These are phyloP conservation scores for Tolypocladium ophioglossoides DNA, from an alignment of 2,329 filamentous ascomycete species.

Conservation along the genomic window DNA sequence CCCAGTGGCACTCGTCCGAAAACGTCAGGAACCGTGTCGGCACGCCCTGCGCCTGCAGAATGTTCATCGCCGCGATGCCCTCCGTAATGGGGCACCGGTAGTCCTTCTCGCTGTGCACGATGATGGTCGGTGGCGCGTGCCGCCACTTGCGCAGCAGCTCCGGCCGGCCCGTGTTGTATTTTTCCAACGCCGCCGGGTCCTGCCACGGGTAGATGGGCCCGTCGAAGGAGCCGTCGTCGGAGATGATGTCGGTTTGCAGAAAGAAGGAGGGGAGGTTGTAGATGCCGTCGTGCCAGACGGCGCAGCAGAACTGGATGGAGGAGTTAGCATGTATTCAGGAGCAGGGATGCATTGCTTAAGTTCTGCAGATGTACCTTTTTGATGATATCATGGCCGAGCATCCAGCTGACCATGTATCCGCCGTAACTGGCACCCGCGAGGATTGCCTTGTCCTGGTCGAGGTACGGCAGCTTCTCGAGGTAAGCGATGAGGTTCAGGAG, in stretches of 20 bases:
- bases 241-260: conserved; percentile 13
- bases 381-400: conserved; percentile 41
- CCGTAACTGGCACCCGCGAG: conserved; percentile 44
- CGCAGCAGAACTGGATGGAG: conserved; percentile 9
- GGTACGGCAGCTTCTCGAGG: conserved; percentile 38
- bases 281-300: conserved; percentile 39
- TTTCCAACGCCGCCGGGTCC: conserved; percentile 33
- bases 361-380: too few species aligned
- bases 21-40: conserved; percentile 62
- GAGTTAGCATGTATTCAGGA: not conserved
- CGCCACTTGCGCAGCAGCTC: conserved; percentile 47
- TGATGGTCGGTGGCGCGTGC: conserved; percentile 52
- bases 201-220: conserved; percentile 33
- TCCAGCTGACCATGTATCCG: conserved; percentile 52
- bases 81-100: conserved; percentile 39
- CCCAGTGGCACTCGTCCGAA: conserved; percentile 64
- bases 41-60: conserved; percentile 56
- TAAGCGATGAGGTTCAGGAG: conserved; percentile 41
- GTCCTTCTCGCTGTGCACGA: conserved; percentile 63
- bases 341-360: too few species aligned
- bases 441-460: conserved; percentile 42
- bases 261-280: conserved; percentile 20
- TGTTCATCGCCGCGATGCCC: conserved; percentile 62
- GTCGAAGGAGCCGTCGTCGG: conserved; percentile 25
- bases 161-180: conserved; percentile 37